Percentiles rank a stretch among this genome's conserved stretches.
phyloP scores from a whole-genome alignment of 108 stramenopile genomes.

The Phaeodactylum tricornutum region DNA sequence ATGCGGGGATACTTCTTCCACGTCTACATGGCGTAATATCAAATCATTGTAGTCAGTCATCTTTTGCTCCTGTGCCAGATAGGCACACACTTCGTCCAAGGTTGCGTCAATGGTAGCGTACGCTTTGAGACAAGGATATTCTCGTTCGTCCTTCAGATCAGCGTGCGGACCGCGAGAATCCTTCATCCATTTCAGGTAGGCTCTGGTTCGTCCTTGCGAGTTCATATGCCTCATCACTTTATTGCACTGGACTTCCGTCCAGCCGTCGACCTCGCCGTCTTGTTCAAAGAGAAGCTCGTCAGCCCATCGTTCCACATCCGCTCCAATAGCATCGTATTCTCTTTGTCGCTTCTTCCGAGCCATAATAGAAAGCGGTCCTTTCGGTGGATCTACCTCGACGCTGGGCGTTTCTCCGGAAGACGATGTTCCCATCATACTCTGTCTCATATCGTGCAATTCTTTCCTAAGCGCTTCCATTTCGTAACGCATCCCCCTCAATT shows the following conservation, averaged over 20 bases:
- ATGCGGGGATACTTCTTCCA: constrained; percentile 35
- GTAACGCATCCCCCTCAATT: constrained; percentile 53
- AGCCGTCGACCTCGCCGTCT: constrained; percentile 44
- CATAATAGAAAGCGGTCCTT: not conserved
- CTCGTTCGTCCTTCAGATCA: constrained; percentile 21
- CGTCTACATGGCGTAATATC: constrained; percentile 42
- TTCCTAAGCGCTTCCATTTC: constrained; percentile 64
- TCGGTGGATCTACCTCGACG: constrained; percentile 12
- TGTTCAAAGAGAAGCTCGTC: constrained; percentile 32
- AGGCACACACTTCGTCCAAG: constrained; percentile 67
- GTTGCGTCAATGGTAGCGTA: constrained; percentile 71
- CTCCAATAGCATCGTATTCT: constrained; percentile 45
- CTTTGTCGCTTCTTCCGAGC: constrained; percentile 13
- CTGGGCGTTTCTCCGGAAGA: constrained; percentile 5
- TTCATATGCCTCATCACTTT: constrained; percentile 53
- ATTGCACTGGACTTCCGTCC: constrained; percentile 61
- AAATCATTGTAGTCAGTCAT: constrained; percentile 72
- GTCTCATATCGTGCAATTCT: constrained; percentile 47
- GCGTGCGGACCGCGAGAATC: constrained; percentile 56
- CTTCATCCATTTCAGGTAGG: constrained; percentile 76
- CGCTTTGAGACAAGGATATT: constrained; percentile 71
- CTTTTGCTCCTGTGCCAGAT: constrained; percentile 44
- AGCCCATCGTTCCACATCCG: constrained; percentile 68
- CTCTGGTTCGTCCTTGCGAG: constrained; percentile 36
- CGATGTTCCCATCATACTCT: constrained; percentile 14